Evolutionary conservation across 1,139 yeast genomes (phyloP).

Genomic region (Yamadazyma diospyri): DNA sequence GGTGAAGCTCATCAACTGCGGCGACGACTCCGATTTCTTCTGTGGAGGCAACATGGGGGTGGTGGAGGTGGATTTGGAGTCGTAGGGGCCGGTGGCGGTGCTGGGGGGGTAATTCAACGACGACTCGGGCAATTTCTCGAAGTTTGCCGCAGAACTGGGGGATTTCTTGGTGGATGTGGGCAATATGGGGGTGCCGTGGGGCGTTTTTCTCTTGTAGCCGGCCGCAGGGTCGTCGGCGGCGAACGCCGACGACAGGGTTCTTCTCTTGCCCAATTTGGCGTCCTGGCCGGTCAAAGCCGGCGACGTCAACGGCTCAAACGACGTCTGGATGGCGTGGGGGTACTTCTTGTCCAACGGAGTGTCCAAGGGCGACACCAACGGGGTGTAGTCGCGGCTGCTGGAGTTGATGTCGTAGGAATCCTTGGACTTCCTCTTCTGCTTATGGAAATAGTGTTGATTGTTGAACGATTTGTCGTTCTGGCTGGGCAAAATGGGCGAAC

Average conservation of each 20-base stretch:
- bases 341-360: slow-evolving; percentile 51
- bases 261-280: slow-evolving; percentile 22
- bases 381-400: slow-evolving; percentile 57
- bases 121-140: slow-evolving; percentile 39
- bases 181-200: slow-evolving; percentile 47
- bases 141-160: slow-evolving; percentile 12
- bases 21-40: slow-evolving; percentile 15
- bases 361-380: slow-evolving; percentile 71
- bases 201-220: slow-evolving; percentile 37
- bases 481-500: slow-evolving; percentile 42
- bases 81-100: slow-evolving; percentile 1
- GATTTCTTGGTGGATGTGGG: slow-evolving; percentile 10
- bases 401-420: slow-evolving; percentile 15
- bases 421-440: slow-evolving; percentile 19
- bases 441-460: slow-evolving; percentile 42
- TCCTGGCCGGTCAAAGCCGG: slow-evolving; percentile 59
- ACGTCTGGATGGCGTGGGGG: slow-evolving; percentile 27
- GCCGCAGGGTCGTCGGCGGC: slow-evolving; percentile 24
- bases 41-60: slow-evolving; percentile 42
- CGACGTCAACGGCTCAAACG: slow-evolving; percentile 54
- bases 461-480: slow-evolving; percentile 44
- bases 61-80: slow-evolving; percentile 8
- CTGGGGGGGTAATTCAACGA: slow-evolving; percentile 11
- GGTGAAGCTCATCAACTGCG: slow-evolving; percentile 45
- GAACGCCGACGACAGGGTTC: slow-evolving; percentile 35